Evolutionary conservation across 2,329 filamentous ascomycete genomes (phyloP).

Genomic region (Biscogniauxia sp.): DNA sequence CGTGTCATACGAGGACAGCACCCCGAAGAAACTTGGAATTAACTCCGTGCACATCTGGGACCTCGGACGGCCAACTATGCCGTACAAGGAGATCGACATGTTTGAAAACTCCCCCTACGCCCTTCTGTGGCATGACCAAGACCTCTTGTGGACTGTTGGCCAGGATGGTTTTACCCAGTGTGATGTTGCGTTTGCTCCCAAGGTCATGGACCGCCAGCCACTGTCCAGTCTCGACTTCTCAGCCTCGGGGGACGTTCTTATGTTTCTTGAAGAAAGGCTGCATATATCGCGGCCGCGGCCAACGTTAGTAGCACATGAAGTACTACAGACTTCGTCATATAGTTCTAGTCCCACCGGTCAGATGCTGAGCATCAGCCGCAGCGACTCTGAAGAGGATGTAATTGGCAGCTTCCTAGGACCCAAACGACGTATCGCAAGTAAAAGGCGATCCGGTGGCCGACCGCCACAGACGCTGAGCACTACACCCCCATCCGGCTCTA

Average conservation of each 20-base stretch:
- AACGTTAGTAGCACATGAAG: slow-evolving; percentile 21
- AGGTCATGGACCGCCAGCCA: slow-evolving; percentile 60
- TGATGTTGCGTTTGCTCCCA: slow-evolving; percentile 62
- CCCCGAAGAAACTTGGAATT: slow-evolving; percentile 53
- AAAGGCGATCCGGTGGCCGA: slow-evolving; percentile 44
- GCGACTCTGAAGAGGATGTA: slow-evolving; percentile 65
- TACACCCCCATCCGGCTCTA: slow-evolving; percentile 49
- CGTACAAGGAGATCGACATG: slow-evolving; percentile 63
- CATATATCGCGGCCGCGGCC: slow-evolving; percentile 42
- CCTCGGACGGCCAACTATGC: slow-evolving; percentile 63
- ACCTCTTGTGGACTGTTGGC: slow-evolving; percentile 65
- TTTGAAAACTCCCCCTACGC: slow-evolving; percentile 58
- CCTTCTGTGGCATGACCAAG: slow-evolving; percentile 62
- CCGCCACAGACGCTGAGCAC: slow-evolving; percentile 48
- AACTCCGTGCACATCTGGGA: slow-evolving; percentile 66
- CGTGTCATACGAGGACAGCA: slow-evolving; percentile 58
- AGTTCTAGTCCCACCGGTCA: slow-evolving; percentile 49
- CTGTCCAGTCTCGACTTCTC: slow-evolving; percentile 62
- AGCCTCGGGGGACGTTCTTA: slow-evolving; percentile 55
- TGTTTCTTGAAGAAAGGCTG: slow-evolving; percentile 60
- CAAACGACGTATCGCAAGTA: slow-evolving; percentile 38
- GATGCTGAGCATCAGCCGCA: slow-evolving; percentile 55
- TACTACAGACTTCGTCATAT: slow-evolving; percentile 40
- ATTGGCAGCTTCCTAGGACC: slow-evolving; percentile 58
- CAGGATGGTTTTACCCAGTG: slow-evolving; percentile 64